A percentile compares a stretch with the other conserved stretches of the same genome.
phyloP scores from a whole-genome alignment of 2,329 filamentous ascomycete species.

The Phoma herbarum region DNA sequence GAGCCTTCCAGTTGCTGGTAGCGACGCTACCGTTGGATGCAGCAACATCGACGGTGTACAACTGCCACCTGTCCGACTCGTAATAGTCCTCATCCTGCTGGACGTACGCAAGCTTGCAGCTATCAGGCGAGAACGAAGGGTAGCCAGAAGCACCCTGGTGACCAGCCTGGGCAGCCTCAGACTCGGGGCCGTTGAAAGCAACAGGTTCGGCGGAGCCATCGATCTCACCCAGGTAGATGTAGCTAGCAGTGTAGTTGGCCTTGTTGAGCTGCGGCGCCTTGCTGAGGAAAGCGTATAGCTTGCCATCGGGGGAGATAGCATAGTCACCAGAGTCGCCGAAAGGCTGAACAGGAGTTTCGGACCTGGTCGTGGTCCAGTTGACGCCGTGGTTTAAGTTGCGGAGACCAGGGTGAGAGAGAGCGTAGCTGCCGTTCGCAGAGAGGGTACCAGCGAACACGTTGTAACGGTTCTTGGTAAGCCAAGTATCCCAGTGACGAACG shows the following conservation, averaged over 20 bases:
- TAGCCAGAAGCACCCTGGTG: slow-evolving; percentile 71
- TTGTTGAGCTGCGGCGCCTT: slow-evolving; percentile 77
- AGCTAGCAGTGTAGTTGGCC: slow-evolving; percentile 80
- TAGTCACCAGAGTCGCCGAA: slow-evolving; percentile 83
- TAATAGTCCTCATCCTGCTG: slow-evolving; percentile 70
- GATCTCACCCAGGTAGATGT: slow-evolving; percentile 78
- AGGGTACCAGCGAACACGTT: slow-evolving; percentile 78
- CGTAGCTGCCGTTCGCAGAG: slow-evolving; percentile 39
- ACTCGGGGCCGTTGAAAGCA: slow-evolving; percentile 47
- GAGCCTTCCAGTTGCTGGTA: slow-evolving; percentile 43
- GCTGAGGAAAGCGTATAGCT: slow-evolving; percentile 71
- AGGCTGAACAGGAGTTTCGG: slow-evolving; percentile 75
- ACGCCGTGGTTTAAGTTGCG: slow-evolving; percentile 70
- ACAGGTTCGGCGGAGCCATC: slow-evolving; percentile 61
- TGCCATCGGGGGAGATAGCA: slow-evolving; percentile 71
- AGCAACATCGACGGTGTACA: slow-evolving; percentile 46
- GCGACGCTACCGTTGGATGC: slow-evolving; percentile 29
- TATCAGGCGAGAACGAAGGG: slow-evolving; percentile 79
- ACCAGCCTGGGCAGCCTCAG: slow-evolving; percentile 43
- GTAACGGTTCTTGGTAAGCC: slow-evolving; percentile 72
- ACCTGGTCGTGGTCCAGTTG: slow-evolving; percentile 59
- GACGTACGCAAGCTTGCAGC: slow-evolving; percentile 80
- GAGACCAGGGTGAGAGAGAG: slow-evolving; percentile 46
- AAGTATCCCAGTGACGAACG: slow-evolving; percentile 83
- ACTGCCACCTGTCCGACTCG: slow-evolving; percentile 78